Conservation (phyloP, 345 rosid species). For the Streptanthus diversifolius region DNA sequence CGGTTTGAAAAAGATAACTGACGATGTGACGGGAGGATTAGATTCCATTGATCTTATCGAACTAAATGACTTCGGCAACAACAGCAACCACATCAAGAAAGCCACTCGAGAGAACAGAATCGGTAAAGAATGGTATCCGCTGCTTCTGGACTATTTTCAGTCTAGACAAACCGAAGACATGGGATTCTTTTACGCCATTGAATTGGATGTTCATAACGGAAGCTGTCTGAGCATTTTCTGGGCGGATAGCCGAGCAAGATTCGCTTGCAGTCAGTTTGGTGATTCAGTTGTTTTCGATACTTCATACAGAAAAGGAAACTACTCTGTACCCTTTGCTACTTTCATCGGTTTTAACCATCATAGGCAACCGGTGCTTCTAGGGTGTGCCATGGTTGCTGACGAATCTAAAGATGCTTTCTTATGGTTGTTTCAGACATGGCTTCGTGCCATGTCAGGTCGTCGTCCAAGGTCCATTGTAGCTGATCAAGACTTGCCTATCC, state of each 20-base stretch:
- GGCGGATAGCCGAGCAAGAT: constrained; percentile 93
- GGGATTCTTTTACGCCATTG: constrained; percentile 74
- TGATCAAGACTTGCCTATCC: constrained; percentile 73
- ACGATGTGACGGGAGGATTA: constrained; percentile 48
- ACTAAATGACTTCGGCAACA: constrained; percentile 32
- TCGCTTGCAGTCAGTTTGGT: constrained; percentile 81
- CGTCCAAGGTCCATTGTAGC: constrained; percentile 72
- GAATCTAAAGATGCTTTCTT: constrained; percentile 63
- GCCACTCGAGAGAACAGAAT: constrained; percentile 45
- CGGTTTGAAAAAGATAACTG: constrained; percentile 55
- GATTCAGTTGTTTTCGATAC: constrained; percentile 70
- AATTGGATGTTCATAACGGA: constrained; percentile 52
- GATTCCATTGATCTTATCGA: constrained; percentile 45
- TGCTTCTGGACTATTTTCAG: constrained; percentile 74
- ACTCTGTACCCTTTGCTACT: constrained; percentile 71
- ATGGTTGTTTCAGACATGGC: constrained; percentile 89
- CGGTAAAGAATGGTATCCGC: constrained; percentile 66
- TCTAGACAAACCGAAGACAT: constrained; percentile 73
- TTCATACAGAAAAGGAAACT: constrained; percentile 60
- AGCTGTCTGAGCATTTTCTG: constrained; percentile 71
- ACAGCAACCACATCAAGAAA: constrained; percentile 31
- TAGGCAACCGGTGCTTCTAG: constrained; percentile 82
- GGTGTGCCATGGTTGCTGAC: constrained; percentile 72
- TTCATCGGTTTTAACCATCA: constrained; percentile 87
- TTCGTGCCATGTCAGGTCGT: constrained; percentile 68